Evolutionary conservation across 306 rosid genomes (phyloP).

Genomic region (Quillaja saponaria): DNA sequence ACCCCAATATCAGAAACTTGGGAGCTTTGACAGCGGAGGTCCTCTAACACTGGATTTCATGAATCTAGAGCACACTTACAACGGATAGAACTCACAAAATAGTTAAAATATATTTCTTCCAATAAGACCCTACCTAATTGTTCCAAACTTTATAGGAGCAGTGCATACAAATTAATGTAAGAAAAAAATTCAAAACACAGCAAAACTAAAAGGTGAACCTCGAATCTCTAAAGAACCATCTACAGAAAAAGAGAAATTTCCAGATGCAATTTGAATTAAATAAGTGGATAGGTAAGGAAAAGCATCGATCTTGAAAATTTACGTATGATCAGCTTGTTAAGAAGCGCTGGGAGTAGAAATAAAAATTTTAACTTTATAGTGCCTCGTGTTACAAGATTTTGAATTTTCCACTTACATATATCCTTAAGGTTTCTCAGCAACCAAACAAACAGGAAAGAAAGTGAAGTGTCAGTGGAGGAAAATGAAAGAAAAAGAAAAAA

Average conservation of each 20-base stretch:
- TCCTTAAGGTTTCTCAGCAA: conserved; percentile 10
- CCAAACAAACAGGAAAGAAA: conserved; percentile 10
- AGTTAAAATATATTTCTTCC: too few species aligned
- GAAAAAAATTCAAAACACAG: neutral
- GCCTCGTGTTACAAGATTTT: neutral
- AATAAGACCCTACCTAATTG: too few species aligned
- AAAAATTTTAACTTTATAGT: neutral
- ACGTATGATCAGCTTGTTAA: neutral
- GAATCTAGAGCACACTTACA: too few species aligned
- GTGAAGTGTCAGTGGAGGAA: neutral
- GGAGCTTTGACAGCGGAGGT: too few species aligned
- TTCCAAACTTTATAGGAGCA: neutral
- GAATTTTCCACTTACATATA: neutral
- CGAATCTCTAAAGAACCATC: conserved; percentile 3
- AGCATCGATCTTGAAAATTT: conserved; percentile 34
- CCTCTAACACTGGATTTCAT: too few species aligned
- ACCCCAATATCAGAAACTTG: too few species aligned
- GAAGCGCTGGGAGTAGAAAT: neutral
- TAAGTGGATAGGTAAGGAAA: conserved; percentile 8
- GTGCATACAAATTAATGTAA: neutral
- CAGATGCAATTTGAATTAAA: conserved; percentile 11
- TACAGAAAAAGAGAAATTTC: conserved; percentile 16
- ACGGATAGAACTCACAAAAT: too few species aligned
- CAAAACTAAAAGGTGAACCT: conserved; percentile 19
- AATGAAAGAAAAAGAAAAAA: neutral